phyloP scores from a whole-genome alignment of 768 basidiomycete genomes.

The Macrolepiota dolichaula region DNA sequence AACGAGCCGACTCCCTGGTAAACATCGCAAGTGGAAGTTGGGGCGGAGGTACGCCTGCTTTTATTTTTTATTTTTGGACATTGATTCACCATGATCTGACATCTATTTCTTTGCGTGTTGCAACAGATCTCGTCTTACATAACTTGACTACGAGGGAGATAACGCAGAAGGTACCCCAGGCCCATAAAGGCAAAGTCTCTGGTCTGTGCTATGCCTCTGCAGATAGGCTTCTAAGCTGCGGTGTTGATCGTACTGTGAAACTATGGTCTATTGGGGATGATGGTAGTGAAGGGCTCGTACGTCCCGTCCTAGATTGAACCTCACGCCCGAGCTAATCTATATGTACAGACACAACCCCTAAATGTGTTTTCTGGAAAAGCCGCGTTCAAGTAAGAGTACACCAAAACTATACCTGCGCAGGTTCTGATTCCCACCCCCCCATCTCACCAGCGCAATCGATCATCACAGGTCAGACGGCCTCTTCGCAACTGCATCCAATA shows the following conservation, averaged over 20 bases:
- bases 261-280: conserved; percentile 59
- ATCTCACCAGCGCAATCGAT: conserved; percentile 76
- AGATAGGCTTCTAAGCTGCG: conserved; percentile 69
- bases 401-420: not conserved
- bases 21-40: conserved; percentile 90
- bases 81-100: not conserved
- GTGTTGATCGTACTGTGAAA: conserved; percentile 80
- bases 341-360: conserved; percentile 44
- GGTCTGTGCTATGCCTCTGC: conserved; percentile 67
- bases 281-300: conserved; percentile 20
- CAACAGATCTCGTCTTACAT: conserved; percentile 77
- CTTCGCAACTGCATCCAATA: conserved; percentile 91
- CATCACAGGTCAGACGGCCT: conserved; percentile 87
- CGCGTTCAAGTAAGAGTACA: conserved; percentile 78
- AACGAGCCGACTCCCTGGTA: conserved; percentile 68
- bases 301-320: conserved; percentile 24
- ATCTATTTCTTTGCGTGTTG: not conserved
- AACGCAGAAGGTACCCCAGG: conserved; percentile 55
- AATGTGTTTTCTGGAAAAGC: conserved; percentile 82
- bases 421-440: conserved; percentile 7
- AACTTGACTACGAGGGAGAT: conserved; percentile 61
- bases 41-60: conserved; percentile 87
- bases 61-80: not conserved
- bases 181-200: conserved; percentile 84
- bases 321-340: not conserved